Percentiles rank a stretch among this genome's conserved stretches.
Conservation (phyloP, 78 protist genomes). For the Chrysochromulina parva region DNA sequence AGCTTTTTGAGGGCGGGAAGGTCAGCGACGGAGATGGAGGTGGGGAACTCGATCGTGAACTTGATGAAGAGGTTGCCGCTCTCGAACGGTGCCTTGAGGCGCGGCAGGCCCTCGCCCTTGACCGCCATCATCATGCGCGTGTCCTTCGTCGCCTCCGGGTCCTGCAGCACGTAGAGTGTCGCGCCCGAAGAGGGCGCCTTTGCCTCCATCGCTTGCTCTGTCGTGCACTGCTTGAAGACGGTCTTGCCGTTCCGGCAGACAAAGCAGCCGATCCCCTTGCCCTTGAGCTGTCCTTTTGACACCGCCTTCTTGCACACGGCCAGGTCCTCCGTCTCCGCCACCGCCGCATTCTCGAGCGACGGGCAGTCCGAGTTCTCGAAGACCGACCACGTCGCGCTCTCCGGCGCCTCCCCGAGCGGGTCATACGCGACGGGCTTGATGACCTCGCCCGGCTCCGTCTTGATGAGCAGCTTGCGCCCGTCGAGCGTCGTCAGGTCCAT, state of each 20-base stretch:
- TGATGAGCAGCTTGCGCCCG: conserved; percentile 78
- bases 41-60: conserved; percentile 84
- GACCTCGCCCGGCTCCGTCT: conserved; percentile 68
- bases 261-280: conserved; percentile 16
- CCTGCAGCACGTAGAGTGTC: background rate
- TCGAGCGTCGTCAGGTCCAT: conserved; percentile 86
- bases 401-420: background rate
- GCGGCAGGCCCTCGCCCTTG: conserved; percentile 95
- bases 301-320: background rate
- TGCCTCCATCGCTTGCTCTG: background rate
- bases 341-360: background rate
- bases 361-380: background rate
- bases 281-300: background rate
- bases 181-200: background rate
- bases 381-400: background rate
- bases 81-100: conserved; percentile 77
- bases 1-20: background rate
- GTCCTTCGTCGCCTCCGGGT: conserved; percentile 13
- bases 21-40: background rate
- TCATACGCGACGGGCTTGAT: conserved; percentile 44
- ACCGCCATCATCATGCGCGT: conserved; percentile 65
- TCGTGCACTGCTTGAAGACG: background rate
- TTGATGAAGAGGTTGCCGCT: conserved; percentile 81
- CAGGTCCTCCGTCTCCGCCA: conserved; percentile 21
- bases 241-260: background rate